Evolutionary conservation across 495 filamentous ascomycete genomes (phyloP).

Genomic region (Penicillium turbatum): DNA sequence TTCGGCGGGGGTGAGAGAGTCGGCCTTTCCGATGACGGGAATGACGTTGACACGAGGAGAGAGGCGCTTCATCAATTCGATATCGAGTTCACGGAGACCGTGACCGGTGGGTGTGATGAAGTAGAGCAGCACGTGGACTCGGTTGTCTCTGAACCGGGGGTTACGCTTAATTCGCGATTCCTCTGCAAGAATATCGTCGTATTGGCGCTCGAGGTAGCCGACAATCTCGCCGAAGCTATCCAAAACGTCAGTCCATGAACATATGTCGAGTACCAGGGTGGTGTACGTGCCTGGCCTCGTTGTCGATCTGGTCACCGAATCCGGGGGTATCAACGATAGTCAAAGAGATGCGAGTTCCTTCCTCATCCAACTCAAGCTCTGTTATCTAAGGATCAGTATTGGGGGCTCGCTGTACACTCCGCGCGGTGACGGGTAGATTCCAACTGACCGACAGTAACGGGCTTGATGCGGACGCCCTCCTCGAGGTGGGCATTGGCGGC

Average conservation of each 20-base stretch:
- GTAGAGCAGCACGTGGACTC: slow-evolving; percentile 95
- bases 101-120: slow-evolving; percentile 99
- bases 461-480: slow-evolving; percentile 97
- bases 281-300: slow-evolving; percentile 80
- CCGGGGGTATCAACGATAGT: slow-evolving; percentile 98
- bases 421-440: neutral
- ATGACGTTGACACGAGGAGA: slow-evolving; percentile 98
- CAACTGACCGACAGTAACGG: slow-evolving; percentile 87
- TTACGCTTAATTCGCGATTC: slow-evolving; percentile 99
- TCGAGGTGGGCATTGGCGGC: slow-evolving; percentile 82
- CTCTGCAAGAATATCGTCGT: slow-evolving; percentile 97
- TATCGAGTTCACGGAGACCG: slow-evolving; percentile 96
- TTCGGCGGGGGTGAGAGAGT: slow-evolving; percentile 93
- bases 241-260: slow-evolving; percentile 24
- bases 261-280: neutral
- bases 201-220: slow-evolving; percentile 96
- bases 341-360: slow-evolving; percentile 94
- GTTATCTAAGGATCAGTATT: slow-evolving; percentile 7
- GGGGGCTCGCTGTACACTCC: neutral
- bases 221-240: slow-evolving; percentile 91
- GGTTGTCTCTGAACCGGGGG: slow-evolving; percentile 97
- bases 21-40: slow-evolving; percentile 96
- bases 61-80: slow-evolving; percentile 98
- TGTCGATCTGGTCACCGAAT: slow-evolving; percentile 98
- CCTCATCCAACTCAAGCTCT: slow-evolving; percentile 97